Conservation (phyloP, 495 filamentous ascomycete genomes). For the Chlorociboria aeruginascens region DNA sequence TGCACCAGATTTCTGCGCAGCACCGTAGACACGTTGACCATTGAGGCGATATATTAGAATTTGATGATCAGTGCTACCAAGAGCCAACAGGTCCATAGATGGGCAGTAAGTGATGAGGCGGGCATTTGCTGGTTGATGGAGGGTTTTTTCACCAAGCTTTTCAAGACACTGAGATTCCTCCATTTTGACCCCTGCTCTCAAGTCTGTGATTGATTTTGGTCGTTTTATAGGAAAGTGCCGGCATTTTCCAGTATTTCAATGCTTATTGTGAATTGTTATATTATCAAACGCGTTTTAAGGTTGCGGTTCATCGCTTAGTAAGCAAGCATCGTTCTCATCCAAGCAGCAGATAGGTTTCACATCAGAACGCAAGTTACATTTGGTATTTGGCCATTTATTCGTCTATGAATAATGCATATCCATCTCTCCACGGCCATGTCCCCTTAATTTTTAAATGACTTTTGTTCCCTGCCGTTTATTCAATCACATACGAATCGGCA, state of each 20-base stretch:
- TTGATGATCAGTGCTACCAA: constrained; percentile 53
- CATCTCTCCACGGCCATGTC: constrained; percentile 9
- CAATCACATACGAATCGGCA: constrained; percentile 70
- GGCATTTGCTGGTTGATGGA: constrained; percentile 22
- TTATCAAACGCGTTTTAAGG: too few species aligned
- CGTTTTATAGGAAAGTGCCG: too few species aligned
- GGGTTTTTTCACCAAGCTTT: constrained; percentile 31
- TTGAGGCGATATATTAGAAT: constrained; percentile 56
- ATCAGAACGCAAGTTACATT: too few species aligned
- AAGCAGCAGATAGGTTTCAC: too few species aligned
- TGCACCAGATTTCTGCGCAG: constrained; percentile 9
- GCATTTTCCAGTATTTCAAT: too few species aligned
- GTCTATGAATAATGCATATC: background rate
- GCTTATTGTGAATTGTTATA: too few species aligned
- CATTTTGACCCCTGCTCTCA: constrained; percentile 3
- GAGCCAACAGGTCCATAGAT: constrained; percentile 65
- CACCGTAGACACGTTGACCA: constrained; percentile 55
- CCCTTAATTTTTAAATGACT: constrained; percentile 1
- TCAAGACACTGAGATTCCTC: constrained; percentile 18
- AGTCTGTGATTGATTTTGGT: background rate
- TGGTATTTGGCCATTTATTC: background rate
- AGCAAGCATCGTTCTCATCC: too few species aligned
- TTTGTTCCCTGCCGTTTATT: constrained; percentile 33
- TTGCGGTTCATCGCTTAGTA: too few species aligned
- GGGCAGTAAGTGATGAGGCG: constrained; percentile 60